Base-by-base conservation (phyloP, 2,329 filamentous ascomycete species). In the Trichoderma endophyticum region DNA sequence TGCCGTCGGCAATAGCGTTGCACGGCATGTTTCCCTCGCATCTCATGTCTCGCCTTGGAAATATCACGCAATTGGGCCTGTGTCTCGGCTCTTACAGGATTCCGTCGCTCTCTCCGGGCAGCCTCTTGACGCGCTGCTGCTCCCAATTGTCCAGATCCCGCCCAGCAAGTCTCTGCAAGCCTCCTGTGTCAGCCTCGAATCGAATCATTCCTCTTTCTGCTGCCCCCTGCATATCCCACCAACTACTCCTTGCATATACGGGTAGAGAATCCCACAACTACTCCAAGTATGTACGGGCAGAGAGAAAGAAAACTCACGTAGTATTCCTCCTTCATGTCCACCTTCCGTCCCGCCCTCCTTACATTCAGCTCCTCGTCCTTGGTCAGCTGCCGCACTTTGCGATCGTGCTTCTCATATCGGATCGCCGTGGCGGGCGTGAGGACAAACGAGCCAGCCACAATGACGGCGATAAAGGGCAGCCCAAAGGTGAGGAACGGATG, bases 91-190 rank as follows among this genome's bases (percentile, higher is more conserved):
- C 18, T 73, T 73, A 92, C 75, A 97, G 80, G 65, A 93, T 88
- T 39, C 95, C 95, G 81, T 99, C 95, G 73, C 89, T 92, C 82
- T 99, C 97, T 75, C 96, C 96, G 24, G 93, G 91, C 73, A 98
- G 87, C 79, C 96, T 87, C 84, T 97, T 90, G 12, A 98, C 94
- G 68, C 97, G 90, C 83, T 96, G 97, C 83, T 98, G 96, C 81
- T 98, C 95, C 96, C 96, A 99, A 79, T 94, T 89, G 78, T 99
- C 95, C 73, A 98, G 84, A 79, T 98, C 96, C 81, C 97, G 97
- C 36, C 93, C 93, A 93, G 85, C 76, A 57, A 79, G 75, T 70
- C 78, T 77, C 80, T 81, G 72, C 73, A 34, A 34, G 15, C 18
- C 28, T 48, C 30, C 61, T 48, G 56, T 68, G 66, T 65, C 8